Evolutionary conservation across 768 basidiomycete species (phyloP), one percentile per base, ranked within the genome.

Genomic region (Mycena leptocephala): DNA sequence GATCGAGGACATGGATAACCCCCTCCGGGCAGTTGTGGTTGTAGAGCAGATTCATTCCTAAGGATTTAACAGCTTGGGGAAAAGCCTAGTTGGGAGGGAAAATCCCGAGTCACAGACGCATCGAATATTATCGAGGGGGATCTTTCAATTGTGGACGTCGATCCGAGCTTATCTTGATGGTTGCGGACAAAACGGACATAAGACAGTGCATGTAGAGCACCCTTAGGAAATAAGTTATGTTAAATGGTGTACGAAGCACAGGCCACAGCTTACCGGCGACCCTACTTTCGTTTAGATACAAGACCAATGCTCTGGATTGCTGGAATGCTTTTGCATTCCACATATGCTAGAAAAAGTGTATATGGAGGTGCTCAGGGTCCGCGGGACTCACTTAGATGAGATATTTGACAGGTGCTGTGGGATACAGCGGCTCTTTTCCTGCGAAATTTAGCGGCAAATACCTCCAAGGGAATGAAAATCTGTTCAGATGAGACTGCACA

Each of bases 11-110:
- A 6, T 4, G n/a, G 56, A 37, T 59, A 69, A 24, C 59, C 30
- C 73, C 67, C 26, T 69, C 66, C 65, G 58, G 33, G 26, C 48
- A 62, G 59, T 63, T 46, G 65, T 68, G 64, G 20, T 69, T 68
- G 20, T 26, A 28, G 39, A 32, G 56, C 30, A 69, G 73, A 69
- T 65, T 61, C 74, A 75, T 66, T 70, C 63, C 24, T 55, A 16
- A 30, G 28, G 43, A 41, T 35, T 26, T 59, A 75, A 70, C 74
- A 70, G 69, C 53, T 55, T 41, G 64, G 69, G 20, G 28, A 48
- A 66, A 71, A 28, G 9, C 35, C 53, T 59, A 56, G 41, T 28
- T 30, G 13, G 53, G 53, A 55, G 56, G 56, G 26, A n/a, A 67
- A 37, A 41, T 59, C 24, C 33, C 43, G 73, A 62, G 46, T 53